Percentiles rank a stretch among this genome's conserved stretches.
Evolutionary conservation across 345 rosid species (phyloP).

Genomic region (Brassica rapa): DNA sequence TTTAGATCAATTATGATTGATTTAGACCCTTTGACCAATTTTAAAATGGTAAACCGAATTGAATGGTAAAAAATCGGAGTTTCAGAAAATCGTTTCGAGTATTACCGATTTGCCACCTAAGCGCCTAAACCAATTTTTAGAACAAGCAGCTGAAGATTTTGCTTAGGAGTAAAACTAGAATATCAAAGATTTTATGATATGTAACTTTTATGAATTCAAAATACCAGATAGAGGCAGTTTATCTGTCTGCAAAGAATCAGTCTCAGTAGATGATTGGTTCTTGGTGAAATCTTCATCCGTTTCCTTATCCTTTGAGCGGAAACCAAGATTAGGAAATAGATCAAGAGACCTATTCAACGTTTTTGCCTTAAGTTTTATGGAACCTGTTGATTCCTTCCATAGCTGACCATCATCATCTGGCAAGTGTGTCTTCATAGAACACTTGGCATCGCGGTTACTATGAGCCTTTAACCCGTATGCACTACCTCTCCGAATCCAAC

Average conservation of each 20-base stretch:
- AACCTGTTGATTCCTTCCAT: slow-evolving; percentile 39
- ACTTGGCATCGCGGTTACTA: background rate
- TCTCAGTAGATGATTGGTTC: background rate
- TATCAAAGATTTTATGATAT: background rate
- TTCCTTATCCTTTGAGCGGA: background rate
- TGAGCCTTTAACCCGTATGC: background rate
- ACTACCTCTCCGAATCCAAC: slow-evolving; percentile 35
- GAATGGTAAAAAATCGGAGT: too few relatives aligned
- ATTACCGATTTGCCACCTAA: too few relatives aligned
- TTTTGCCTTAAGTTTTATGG: slow-evolving; percentile 46
- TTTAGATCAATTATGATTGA: too few relatives aligned
- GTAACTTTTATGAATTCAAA: background rate
- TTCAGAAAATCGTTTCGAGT: too few relatives aligned
- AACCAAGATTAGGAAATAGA: slow-evolving; percentile 44
- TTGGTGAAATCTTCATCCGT: too few relatives aligned
- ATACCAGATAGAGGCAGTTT: background rate
- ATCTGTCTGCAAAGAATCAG: background rate
- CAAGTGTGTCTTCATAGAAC: slow-evolving; percentile 29
- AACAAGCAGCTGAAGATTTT: too few relatives aligned
- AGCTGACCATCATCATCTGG: slow-evolving; percentile 36
- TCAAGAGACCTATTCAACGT: slow-evolving; percentile 39
- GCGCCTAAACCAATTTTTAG: too few relatives aligned
- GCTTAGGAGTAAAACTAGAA: background rate
- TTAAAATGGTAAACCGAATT: too few relatives aligned
- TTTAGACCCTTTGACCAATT: too few relatives aligned